Evolutionary conservation across 805 yeast species (phyloP).

Genomic region (Wickerhamomyces xylosicus): DNA sequence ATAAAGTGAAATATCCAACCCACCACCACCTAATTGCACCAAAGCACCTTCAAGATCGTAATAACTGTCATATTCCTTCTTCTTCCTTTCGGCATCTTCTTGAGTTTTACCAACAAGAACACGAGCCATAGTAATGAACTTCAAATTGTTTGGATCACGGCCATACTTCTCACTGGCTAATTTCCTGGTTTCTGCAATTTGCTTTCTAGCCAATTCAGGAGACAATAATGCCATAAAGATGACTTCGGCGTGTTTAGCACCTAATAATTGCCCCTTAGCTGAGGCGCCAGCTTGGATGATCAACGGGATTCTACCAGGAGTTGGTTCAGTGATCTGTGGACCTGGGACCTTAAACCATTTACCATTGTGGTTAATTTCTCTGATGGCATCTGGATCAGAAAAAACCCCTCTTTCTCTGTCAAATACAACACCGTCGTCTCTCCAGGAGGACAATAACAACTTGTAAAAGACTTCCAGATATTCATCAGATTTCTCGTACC

Average conservation of each 20-base stretch:
- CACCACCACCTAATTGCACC: constrained; percentile 36
- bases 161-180: constrained; percentile 26
- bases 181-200: constrained; percentile 23
- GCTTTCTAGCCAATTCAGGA: constrained; percentile 21
- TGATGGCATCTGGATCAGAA: constrained; percentile 29
- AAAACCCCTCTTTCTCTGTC: constrained; percentile 21
- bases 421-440: constrained; percentile 27
- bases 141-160: constrained; percentile 29
- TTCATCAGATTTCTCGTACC: constrained; percentile 34
- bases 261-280: constrained; percentile 29
- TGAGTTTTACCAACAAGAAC: constrained; percentile 30
- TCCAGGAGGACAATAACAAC: constrained; percentile 32
- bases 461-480: constrained; percentile 31
- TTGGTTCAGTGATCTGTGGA: constrained; percentile 32
- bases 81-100: constrained; percentile 31
- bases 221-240: constrained; percentile 27
- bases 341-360: constrained; percentile 27
- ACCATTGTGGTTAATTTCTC: constrained; percentile 32
- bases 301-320: constrained; percentile 34
- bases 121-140: constrained; percentile 28
- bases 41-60: constrained; percentile 32
- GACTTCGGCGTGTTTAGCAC: constrained; percentile 35
- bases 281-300: constrained; percentile 37
- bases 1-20: constrained; percentile 30
- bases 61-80: constrained; percentile 22